Percentiles rank a stretch among this genome's conserved stretches.
These are phyloP conservation scores for Colletotrichum phormii DNA, from an alignment of 2,329 filamentous ascomycete species.

Conservation along the genomic window DNA sequence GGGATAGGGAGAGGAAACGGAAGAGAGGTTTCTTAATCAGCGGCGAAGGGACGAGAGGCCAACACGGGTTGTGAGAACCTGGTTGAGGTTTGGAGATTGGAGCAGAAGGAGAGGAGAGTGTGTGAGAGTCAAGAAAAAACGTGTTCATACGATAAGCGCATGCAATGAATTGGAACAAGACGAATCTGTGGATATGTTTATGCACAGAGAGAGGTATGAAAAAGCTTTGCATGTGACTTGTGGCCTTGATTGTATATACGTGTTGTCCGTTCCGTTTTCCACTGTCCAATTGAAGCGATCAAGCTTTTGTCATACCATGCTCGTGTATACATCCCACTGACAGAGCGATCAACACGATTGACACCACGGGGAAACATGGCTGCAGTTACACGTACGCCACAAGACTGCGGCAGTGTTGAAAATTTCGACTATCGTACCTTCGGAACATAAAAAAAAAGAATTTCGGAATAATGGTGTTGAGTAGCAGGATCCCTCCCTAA, in stretches of 20 bases:
- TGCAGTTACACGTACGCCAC: neutral
- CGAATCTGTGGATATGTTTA: neutral
- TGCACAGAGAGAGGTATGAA: neutral
- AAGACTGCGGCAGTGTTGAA: too few species aligned
- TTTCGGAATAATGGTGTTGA: neutral
- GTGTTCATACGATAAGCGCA: conserved; percentile 36
- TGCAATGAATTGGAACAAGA: conserved; percentile 6
- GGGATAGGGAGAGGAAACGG: neutral
- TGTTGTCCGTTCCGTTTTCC: neutral
- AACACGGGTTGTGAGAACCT: neutral
- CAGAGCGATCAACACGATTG: too few species aligned
- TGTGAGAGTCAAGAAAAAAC: neutral
- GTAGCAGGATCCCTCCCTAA: neutral
- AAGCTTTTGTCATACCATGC: neutral
- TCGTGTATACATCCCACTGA: too few species aligned
- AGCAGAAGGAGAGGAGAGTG: neutral
- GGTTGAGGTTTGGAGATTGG: neutral
- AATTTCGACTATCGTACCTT: too few species aligned
- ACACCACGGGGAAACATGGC: too few species aligned
- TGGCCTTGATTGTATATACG: conserved; percentile 23
- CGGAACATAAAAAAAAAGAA: neutral
- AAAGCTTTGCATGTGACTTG: conserved; percentile 12
- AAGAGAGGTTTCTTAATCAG: neutral
- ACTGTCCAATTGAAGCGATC: conserved; percentile 5
- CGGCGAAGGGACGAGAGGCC: neutral